These are phyloP conservation scores for Pythium scleroteichum DNA, from an alignment of 352 stramenopile genomes.

Conservation along the genomic window DNA sequence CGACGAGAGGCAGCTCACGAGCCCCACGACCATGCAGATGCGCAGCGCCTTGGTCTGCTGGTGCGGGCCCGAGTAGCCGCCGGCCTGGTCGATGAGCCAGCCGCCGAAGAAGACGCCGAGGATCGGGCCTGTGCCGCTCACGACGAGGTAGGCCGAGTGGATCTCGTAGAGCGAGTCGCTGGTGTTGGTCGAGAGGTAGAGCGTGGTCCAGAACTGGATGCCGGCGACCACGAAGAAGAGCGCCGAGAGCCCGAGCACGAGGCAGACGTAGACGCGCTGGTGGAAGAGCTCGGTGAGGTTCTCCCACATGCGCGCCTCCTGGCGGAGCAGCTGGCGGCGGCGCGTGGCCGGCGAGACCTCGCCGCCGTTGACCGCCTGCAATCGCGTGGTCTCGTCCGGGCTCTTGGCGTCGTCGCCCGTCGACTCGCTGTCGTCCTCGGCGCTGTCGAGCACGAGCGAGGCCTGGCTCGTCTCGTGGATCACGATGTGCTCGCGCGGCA, in stretches of 20 bases:
- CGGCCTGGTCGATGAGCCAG: slow-evolving; percentile 80
- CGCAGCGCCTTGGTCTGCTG: slow-evolving; percentile 70
- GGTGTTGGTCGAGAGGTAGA: slow-evolving; percentile 83
- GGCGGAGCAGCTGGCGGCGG: slow-evolving; percentile 26
- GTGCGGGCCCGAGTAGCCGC: slow-evolving; percentile 66
- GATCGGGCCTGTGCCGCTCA: slow-evolving; percentile 76
- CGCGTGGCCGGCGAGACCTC: slow-evolving; percentile 6
- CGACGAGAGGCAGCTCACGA: slow-evolving; percentile 45
- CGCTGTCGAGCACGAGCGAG: slow-evolving; percentile 69
- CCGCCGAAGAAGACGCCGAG: slow-evolving; percentile 86
- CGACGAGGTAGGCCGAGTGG: slow-evolving; percentile 71
- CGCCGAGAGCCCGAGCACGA: slow-evolving; percentile 77
- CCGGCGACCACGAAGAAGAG: slow-evolving; percentile 84
- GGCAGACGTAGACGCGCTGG: slow-evolving; percentile 71
- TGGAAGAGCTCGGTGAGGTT: slow-evolving; percentile 56
- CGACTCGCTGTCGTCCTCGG: slow-evolving; percentile 33
- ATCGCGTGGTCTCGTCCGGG: slow-evolving; percentile 15
- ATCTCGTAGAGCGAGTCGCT: slow-evolving; percentile 77
- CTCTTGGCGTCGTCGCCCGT: slow-evolving; percentile 23
- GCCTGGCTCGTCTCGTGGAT: slow-evolving; percentile 52
- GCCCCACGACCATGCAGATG: slow-evolving; percentile 72
- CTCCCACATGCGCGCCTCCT: slow-evolving; percentile 42
- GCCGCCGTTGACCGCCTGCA: slow-evolving; percentile 13
- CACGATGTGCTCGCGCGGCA: slow-evolving; percentile 67
- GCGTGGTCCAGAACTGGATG: slow-evolving; percentile 85